A percentile compares a stretch with the other conserved stretches of the same genome.
phyloP scores from a whole-genome alignment of 495 filamentous ascomycete species.

The Thermochaetoides thermophila region DNA sequence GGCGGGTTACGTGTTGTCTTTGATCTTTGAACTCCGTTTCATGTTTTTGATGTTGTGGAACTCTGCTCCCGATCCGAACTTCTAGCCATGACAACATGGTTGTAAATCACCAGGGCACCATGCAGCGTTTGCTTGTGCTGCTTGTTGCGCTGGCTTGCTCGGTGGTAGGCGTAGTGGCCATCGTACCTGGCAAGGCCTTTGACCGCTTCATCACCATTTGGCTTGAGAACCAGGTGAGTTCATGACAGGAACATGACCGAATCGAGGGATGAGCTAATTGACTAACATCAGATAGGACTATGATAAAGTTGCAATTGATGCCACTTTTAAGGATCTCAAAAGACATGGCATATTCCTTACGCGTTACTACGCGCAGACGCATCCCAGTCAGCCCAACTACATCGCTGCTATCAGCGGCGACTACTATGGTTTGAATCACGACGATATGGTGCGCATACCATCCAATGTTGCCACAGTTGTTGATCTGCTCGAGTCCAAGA shows the following conservation, averaged over 20 bases:
- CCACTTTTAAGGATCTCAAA: slow-evolving; percentile 39
- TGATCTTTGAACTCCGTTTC: background rate
- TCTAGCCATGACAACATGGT: background rate
- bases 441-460: slow-evolving; percentile 43
- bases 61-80: too few species aligned
- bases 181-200: slow-evolving; percentile 43
- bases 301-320: slow-evolving; percentile 32
- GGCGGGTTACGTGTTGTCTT: too few species aligned
- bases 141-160: slow-evolving; percentile 25
- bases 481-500: slow-evolving; percentile 48
- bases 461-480: slow-evolving; percentile 52
- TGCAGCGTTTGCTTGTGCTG: slow-evolving; percentile 25
- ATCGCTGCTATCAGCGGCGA: slow-evolving; percentile 48
- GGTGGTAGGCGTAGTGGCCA: slow-evolving; percentile 1
- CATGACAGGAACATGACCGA: background rate
- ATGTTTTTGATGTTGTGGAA: too few species aligned
- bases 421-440: slow-evolving; percentile 54
- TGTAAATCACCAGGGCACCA: slow-evolving; percentile 8
- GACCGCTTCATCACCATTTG: slow-evolving; percentile 54
- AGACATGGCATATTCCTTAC: slow-evolving; percentile 48
- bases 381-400: slow-evolving; percentile 34
- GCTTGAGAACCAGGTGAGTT: slow-evolving; percentile 48
- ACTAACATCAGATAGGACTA: slow-evolving; percentile 34
- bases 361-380: slow-evolving; percentile 45
- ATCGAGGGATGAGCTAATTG: background rate